phyloP scores from a whole-genome alignment of 108 stramenopile genomes.

The Skeletonema costatum region DNA sequence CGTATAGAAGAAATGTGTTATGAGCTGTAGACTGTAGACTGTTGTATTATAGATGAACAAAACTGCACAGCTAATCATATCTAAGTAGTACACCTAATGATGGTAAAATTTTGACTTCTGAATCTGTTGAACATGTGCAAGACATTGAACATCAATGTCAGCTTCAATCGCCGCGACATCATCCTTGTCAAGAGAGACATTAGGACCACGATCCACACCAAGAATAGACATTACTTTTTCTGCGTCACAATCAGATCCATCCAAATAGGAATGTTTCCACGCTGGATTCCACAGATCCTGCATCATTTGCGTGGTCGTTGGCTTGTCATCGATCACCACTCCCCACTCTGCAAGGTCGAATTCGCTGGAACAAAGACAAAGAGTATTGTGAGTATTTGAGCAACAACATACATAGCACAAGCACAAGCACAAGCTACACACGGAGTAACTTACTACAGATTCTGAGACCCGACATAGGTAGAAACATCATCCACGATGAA shows the following conservation, averaged over 20 bases:
- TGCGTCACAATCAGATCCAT: neutral
- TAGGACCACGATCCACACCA: neutral
- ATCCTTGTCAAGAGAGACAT: neutral
- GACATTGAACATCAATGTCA: neutral
- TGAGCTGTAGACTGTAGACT: neutral
- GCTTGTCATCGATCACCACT: constrained; percentile 49
- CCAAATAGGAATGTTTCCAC: neutral
- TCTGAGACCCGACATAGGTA: constrained; percentile 53
- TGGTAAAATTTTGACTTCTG: neutral
- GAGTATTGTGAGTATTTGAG: too few species aligned
- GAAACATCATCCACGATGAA: constrained; percentile 56
- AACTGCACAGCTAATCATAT: too few species aligned
- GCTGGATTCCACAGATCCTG: constrained; percentile 37
- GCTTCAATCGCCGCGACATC: neutral
- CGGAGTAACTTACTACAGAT: constrained; percentile 31
- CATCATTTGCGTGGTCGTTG: constrained; percentile 28
- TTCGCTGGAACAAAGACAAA: too few species aligned
- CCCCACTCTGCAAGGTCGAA: constrained; percentile 52
- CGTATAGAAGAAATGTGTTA: neutral
- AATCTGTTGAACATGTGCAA: neutral
- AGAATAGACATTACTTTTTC: neutral
- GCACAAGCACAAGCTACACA: constrained; percentile 15
- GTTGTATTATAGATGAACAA: too few species aligned
- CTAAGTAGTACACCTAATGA: too few species aligned
- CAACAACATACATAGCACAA: too few species aligned